Percentiles rank a stretch among this genome's conserved stretches.
Evolutionary conservation across 306 rosid genomes (phyloP).

Genomic region (Glycine tomentella): DNA sequence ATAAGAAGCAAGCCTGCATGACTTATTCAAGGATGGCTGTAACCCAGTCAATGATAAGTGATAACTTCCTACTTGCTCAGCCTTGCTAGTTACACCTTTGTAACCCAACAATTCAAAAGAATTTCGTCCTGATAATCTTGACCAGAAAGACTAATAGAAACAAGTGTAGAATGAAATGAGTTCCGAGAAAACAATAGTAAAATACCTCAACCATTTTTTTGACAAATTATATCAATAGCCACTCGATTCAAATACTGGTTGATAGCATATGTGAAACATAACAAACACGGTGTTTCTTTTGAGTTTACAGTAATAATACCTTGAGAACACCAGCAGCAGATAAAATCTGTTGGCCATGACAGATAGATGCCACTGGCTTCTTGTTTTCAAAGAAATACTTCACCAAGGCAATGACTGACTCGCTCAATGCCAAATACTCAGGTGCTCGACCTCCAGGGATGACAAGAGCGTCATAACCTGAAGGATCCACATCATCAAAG

Average conservation of each 20-base stretch:
- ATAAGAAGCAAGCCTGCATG: conserved; percentile 1
- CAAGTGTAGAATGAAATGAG: background rate
- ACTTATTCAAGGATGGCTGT: background rate
- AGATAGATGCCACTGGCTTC: conserved; percentile 60
- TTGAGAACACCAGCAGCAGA: conserved; percentile 85
- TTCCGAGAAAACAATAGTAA: background rate
- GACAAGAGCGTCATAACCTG: conserved; percentile 71
- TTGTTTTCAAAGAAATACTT: conserved; percentile 56
- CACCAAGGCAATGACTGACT: conserved; percentile 49
- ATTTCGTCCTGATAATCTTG: background rate
- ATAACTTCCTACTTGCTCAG: conserved; percentile 6
- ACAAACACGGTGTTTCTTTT: background rate
- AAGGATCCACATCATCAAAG: conserved; percentile 63
- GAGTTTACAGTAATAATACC: conserved; percentile 54
- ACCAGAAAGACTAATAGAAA: background rate
- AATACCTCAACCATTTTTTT: background rate
- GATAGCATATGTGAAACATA: background rate
- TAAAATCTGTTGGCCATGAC: conserved; percentile 81
- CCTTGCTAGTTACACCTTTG: conserved; percentile 20
- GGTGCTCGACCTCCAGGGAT: conserved; percentile 62
- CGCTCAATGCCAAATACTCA: conserved; percentile 52
- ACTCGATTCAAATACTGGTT: background rate
- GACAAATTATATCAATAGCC: background rate
- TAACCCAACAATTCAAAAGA: conserved; percentile 24
- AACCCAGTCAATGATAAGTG: background rate